Base-by-base conservation (phyloP, 2,329 filamentous ascomycete genomes). In the Ilyonectria destructans region DNA sequence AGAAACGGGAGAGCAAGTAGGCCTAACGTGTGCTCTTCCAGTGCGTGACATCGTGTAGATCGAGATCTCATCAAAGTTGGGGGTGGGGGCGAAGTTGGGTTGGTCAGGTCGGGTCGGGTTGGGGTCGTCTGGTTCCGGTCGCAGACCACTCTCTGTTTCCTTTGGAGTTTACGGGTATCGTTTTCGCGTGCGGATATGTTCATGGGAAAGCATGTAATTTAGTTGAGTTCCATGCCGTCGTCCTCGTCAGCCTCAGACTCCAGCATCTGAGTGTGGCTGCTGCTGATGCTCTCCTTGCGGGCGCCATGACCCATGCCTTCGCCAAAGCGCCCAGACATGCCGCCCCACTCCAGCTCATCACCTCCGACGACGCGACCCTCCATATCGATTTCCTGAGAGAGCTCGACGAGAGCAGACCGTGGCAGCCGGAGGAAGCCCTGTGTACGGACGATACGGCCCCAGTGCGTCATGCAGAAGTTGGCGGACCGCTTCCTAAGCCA, bases 401-500 rank as follows among this genome's bases (percentile, higher is more conserved):
- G 88, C 77, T 98, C 96, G 63, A 98, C 92, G 65, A 99, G 86
- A 23, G 94, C 93, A 59, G 88, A 85, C 62, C 93, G 91, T 63
- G 92, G 94, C 40, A 99, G 86, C 57, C 89, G 91, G 67, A 95
- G 87, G 84, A 98, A 99, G 1, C 93, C 95, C 37, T 92, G 88
- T 0, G 95, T 98, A 19, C 96, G 91, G 23, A 98, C 96, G 31
- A 99, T 90, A 54, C 96, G 91, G 60, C 96, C 96, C 95, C 96
- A 99, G 80, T 98, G 94, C 45, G 92, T 92, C 81, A 99, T 89
- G 78, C 95, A 98, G 81, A 97, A 98, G 54, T 87, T 87, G 0
- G 95, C 95, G 0, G 96, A 94, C 60, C 96, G 91, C 75, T 93
- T 93, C 79, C 95, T 93, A 45, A 99, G 87, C 95, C 95, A 98